Evolutionary conservation across 2,329 filamentous ascomycete genomes (phyloP), one percentile per base, ranked within the genome.

Genomic region (Cladorrhinum sp.): DNA sequence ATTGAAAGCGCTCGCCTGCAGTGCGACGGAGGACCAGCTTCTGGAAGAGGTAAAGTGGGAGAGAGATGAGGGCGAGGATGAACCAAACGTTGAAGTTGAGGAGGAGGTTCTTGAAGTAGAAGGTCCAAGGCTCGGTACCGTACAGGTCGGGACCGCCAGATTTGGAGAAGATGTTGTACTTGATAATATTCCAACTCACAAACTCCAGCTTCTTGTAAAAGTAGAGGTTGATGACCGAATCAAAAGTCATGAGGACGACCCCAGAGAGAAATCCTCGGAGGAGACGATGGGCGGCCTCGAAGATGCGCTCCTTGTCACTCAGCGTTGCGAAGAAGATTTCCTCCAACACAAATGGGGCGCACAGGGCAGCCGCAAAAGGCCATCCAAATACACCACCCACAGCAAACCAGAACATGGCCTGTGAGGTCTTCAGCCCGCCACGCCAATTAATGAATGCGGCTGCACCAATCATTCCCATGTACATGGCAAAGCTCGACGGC

Each of bases 51-150:
- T 96, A 87, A 0, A 97, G 77, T 0, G 93, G 93, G 16, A 92
- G 77, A 1, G 90, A 85, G 4, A 85, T 72, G 51, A 96, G 74
- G 0, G 93, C 93, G 12, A 98, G 81, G 10, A 92, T 71, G 68
- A 97, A 93, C 92, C 93, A 98, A 51, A 96, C 76, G 72, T 98
- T 96, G 80, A 98, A 99, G 77, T 99, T 99, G 61, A 99, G 81
- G 16, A 89, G 78, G 49, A 99, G 78, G 69, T 99, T 99, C 68
- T 91, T 90, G 68, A 96, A 81, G 75, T 99, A 99, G 73, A 97
- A 99, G 57, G 93, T 89, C 95, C 93, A 98, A 1, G 93, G 91
- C 75, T 99, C 95, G 0, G 91, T 96, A 50, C 95, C 95, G 70
- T 97, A 99, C 36, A 99, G 90, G 58, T 96, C 85, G 0, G 95